Evolutionary conservation across 306 rosid species (phyloP).

Genomic region (Cicer bijugum): DNA sequence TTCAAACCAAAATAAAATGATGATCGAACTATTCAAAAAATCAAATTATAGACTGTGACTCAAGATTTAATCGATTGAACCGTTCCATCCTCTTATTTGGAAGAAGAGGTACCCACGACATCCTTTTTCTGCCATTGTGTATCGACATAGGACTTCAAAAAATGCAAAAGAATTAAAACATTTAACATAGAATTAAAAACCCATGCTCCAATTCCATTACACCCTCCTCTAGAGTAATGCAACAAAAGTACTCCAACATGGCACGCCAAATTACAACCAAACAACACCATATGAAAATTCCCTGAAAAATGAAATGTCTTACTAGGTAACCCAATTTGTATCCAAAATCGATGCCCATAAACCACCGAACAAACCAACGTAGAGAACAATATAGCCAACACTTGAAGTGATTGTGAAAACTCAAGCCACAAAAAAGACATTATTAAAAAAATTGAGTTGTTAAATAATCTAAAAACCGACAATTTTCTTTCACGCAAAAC

Average conservation of each 20-base stretch:
- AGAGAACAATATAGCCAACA: constrained; percentile 59
- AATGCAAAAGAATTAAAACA: constrained; percentile 55
- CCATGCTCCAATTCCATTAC: constrained; percentile 90
- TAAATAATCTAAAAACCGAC: constrained; percentile 54
- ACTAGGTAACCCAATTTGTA: constrained; percentile 55
- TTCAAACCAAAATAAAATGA: no score
- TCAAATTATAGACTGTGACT: no score
- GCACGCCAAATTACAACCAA: constrained; percentile 60
- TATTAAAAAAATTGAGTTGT: constrained; percentile 56
- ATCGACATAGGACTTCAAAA: constrained; percentile 55
- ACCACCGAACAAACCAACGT: constrained; percentile 53
- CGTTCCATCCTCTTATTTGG: not conserved
- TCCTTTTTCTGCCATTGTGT: constrained; percentile 15
- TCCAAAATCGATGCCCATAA: constrained; percentile 65
- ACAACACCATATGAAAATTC: constrained; percentile 52
- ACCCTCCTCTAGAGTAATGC: constrained; percentile 74
- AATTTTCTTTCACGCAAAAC: constrained; percentile 60
- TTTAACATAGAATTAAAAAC: constrained; percentile 59
- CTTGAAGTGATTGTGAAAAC: constrained; percentile 77
- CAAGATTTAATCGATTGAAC: no score
- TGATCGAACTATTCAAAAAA: no score
- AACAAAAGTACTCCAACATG: constrained; percentile 64
- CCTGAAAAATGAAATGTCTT: constrained; percentile 45
- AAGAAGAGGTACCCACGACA: not conserved
- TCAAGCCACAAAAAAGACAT: constrained; percentile 80